These are phyloP conservation scores for Boeremia exigua DNA, from an alignment of 2,329 filamentous ascomycete genomes.

Conservation along the genomic window DNA sequence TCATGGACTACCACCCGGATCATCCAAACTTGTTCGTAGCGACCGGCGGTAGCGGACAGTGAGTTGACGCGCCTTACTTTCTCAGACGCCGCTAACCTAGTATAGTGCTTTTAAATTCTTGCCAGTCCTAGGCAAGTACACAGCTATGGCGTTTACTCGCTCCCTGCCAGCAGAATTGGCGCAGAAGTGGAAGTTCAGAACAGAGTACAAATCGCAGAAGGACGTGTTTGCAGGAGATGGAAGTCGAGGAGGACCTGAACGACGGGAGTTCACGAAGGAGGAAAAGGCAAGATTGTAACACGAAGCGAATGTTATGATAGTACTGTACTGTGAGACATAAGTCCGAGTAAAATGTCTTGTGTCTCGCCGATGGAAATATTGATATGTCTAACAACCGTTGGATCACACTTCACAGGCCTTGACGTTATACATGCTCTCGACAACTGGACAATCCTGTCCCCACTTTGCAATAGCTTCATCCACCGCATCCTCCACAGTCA, in stretches of 20 bases:
- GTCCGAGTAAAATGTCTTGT: background rate
- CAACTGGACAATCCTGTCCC: conserved; percentile 30
- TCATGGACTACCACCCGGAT: background rate
- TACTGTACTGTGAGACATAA: too few relatives aligned
- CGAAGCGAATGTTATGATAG: too few relatives aligned
- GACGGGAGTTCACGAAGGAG: background rate
- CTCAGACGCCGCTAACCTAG: background rate
- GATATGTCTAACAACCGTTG: too few relatives aligned
- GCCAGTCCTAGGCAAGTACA: conserved; percentile 24
- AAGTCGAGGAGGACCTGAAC: background rate
- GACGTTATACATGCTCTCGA: conserved; percentile 38
- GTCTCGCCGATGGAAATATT: conserved; percentile 3
- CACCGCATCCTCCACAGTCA: conserved; percentile 38
- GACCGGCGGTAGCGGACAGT: background rate
- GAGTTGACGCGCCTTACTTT: background rate
- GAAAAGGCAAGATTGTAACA: background rate
- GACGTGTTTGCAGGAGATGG: background rate
- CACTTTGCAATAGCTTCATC: conserved; percentile 31
- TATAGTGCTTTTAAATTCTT: conserved; percentile 33
- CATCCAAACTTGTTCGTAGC: background rate
- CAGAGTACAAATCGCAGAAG: background rate
- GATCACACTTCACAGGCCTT: conserved; percentile 33
- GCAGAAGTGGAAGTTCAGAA: background rate
- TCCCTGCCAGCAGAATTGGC: background rate
- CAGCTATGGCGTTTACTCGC: background rate